Evolutionary conservation across 1,284 basidiomycete genomes (phyloP).

Genomic region (Boletellus deceptivus): DNA sequence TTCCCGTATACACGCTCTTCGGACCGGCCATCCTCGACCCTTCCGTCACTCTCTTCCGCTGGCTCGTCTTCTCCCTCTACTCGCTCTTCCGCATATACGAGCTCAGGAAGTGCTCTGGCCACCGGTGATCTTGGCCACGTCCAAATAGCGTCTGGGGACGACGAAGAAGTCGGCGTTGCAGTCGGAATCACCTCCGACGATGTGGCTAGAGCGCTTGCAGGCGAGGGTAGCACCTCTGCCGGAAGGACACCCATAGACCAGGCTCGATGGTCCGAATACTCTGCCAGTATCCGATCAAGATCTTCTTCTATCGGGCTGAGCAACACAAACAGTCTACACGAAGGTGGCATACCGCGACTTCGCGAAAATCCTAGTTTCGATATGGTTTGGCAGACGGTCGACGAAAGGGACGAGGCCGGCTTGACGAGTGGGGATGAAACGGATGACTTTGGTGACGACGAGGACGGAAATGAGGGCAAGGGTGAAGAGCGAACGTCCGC

Average conservation of each 20-base stretch:
- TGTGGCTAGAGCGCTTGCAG: constrained; percentile 56
- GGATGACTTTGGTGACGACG: constrained; percentile 63
- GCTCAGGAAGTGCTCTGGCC: constrained; percentile 55
- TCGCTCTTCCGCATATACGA: constrained; percentile 74
- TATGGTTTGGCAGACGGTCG: constrained; percentile 67
- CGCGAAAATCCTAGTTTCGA: constrained; percentile 70
- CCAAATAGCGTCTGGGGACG: constrained; percentile 57
- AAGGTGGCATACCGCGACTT: constrained; percentile 44
- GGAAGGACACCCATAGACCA: constrained; percentile 50
- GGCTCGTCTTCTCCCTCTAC: constrained; percentile 68
- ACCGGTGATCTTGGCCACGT: constrained; percentile 63
- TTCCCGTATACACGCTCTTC: constrained; percentile 29
- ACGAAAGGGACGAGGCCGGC: constrained; percentile 71
- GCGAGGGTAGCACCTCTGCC: constrained; percentile 46
- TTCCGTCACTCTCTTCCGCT: constrained; percentile 61
- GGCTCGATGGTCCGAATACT: constrained; percentile 68
- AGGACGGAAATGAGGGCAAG: constrained; percentile 48
- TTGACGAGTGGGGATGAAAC: constrained; percentile 69
- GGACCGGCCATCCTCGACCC: constrained; percentile 41
- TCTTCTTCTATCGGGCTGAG: constrained; percentile 62
- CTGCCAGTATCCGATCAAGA: constrained; percentile 58
- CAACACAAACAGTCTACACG: constrained; percentile 43
- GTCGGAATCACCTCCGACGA: constrained; percentile 63
- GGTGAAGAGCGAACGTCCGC: constrained; percentile 73
- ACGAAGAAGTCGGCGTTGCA: constrained; percentile 52